phyloP scores from a whole-genome alignment of 129 eudicot species.

The Kitagawia praeruptora region DNA sequence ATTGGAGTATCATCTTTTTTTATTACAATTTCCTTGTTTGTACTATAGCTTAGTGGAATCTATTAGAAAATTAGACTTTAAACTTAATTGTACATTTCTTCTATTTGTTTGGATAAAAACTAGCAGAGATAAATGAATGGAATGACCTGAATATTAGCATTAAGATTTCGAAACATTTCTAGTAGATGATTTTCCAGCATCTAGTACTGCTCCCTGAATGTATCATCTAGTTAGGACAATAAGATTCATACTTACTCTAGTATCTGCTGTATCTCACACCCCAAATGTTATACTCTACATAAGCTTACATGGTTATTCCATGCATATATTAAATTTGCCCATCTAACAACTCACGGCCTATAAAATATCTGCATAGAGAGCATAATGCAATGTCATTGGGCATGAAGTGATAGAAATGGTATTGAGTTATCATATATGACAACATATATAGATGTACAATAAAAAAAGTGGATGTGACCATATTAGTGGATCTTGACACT shows the following conservation, averaged over 20 bases:
- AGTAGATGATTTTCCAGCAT: neutral
- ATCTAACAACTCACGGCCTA: neutral
- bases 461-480: neutral
- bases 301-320: neutral
- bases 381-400: neutral
- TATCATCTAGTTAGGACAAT: neutral
- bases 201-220: neutral
- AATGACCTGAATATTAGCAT: neutral
- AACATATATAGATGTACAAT: neutral
- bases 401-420: neutral
- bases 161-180: neutral
- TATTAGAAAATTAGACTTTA: neutral
- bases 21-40: neutral
- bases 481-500: neutral
- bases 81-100: neutral
- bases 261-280: neutral
- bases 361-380: neutral
- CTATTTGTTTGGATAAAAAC: neutral
- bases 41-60: neutral
- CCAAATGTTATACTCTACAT: neutral
- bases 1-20: neutral
- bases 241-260: neutral
- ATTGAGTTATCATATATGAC: neutral
- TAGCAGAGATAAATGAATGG: too few species aligned
- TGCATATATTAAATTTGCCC: neutral